Evolutionary conservation across 2,329 filamentous ascomycete genomes (phyloP), one percentile per base, ranked within the genome.

Genomic region (Gnomoniopsis smithogilvyi): DNA sequence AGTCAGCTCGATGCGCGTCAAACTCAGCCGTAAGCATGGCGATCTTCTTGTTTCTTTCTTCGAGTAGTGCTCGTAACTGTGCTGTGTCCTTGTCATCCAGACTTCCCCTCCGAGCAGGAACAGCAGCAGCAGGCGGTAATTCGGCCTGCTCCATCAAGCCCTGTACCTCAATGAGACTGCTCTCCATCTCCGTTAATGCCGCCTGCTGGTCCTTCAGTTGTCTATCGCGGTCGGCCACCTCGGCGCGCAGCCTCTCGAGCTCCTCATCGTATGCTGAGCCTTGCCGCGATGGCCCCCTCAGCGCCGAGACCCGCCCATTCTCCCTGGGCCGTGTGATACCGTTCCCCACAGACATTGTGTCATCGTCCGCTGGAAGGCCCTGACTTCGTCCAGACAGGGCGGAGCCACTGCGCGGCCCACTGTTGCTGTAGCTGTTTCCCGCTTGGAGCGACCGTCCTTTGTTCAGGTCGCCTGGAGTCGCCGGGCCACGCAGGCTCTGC

Each of bases 11-110:
- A 71, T 99, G 94, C 11, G 89, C 86, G 70, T 99, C 95, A 67
- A 99, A 99, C 70, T 99, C 95, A 10, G 91, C 86, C 0, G 93
- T 98, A 66, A 99, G 83, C 80, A 94, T 88, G 26, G 89, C 87
- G 65, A 99, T 97, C 78, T 93, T 96, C 60, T 99, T 95, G 68
- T 97, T 97, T 81, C 96, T 97, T 75, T 99, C 95, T 24, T 91
- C 84, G 56, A 99, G 76, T 66, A 96, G 76, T n/a, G 88, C 84
- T 56, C 93, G 87, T 59, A 99, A 79, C 69, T 96, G 90, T 6
- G 83, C 72, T 2, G 87, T 81, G 70, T 96, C 93, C 65, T 87
- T 88, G 58, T 90, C 89, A 59, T 88, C 86, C 24, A 83, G 65
- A 66, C 78, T 82, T 64, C 74, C 74, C 62, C 77, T 74, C 67